Percentiles rank a stretch among this genome's conserved stretches.
These are phyloP conservation scores for Ustilago xerochloae DNA, from an alignment of 1,284 basidiomycete species.

Conservation along the genomic window DNA sequence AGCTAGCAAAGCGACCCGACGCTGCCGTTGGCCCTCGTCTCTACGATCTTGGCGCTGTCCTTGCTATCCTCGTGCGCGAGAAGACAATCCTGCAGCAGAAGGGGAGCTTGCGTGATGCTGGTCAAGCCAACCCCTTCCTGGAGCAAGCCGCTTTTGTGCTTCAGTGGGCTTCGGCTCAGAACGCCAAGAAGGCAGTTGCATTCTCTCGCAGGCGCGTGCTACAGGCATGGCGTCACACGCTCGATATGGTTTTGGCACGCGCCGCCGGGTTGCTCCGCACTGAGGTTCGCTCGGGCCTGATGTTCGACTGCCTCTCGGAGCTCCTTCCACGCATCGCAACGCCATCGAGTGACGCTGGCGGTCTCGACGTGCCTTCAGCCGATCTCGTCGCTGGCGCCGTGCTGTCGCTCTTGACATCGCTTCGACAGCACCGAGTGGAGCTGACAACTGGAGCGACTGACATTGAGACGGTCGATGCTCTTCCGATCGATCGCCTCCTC, in stretches of 20 bases:
- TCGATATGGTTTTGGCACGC: slow-evolving; percentile 62
- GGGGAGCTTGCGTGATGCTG: slow-evolving; percentile 49
- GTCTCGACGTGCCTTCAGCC: slow-evolving; percentile 76
- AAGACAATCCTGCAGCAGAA: slow-evolving; percentile 52
- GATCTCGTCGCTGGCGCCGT: slow-evolving; percentile 84
- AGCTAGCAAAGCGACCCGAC: slow-evolving; percentile 80
- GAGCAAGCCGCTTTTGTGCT: slow-evolving; percentile 56
- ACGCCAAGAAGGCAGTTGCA: slow-evolving; percentile 59
- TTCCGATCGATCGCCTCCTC: slow-evolving; percentile 76
- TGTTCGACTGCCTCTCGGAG: slow-evolving; percentile 62
- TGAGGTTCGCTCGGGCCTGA: slow-evolving; percentile 52
- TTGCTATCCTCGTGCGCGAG: slow-evolving; percentile 67
- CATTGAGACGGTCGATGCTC: slow-evolving; percentile 58
- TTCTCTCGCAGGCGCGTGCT: slow-evolving; percentile 54
- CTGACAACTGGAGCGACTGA: slow-evolving; percentile 41
- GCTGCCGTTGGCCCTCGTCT: slow-evolving; percentile 78
- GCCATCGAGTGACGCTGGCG: slow-evolving; percentile 48
- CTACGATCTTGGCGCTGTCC: slow-evolving; percentile 79
- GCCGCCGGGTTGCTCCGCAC: slow-evolving; percentile 54
- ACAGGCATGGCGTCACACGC: slow-evolving; percentile 61
- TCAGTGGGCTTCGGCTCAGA: slow-evolving; percentile 60
- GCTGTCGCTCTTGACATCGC: slow-evolving; percentile 82
- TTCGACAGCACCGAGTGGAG: slow-evolving; percentile 69
- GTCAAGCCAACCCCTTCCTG: slow-evolving; percentile 54
- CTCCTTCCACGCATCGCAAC: slow-evolving; percentile 58